phyloP scores from a whole-genome alignment of 768 basidiomycete species.

The Xerocomellus chrysenteron region DNA sequence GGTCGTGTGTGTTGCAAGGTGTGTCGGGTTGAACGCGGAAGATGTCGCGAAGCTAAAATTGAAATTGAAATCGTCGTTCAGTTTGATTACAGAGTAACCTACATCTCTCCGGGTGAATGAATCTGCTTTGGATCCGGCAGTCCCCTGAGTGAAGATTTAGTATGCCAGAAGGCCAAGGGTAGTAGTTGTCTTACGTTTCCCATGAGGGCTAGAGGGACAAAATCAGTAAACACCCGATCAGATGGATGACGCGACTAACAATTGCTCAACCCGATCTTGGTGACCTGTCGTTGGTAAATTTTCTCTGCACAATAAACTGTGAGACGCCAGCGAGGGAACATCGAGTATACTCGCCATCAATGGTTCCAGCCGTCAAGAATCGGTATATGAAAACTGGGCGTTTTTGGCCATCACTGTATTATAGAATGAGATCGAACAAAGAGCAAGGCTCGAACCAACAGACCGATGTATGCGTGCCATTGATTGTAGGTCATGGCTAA shows the following conservation, averaged over 20 bases:
- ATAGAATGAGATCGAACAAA: conserved; percentile 8
- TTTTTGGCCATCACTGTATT: conserved; percentile 86
- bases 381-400: conserved; percentile 88
- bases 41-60: conserved; percentile 77
- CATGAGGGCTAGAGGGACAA: conserved; percentile 55
- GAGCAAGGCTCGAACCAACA: conserved; percentile 7
- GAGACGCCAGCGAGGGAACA: neutral
- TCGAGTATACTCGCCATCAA: conserved; percentile 62
- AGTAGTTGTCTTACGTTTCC: conserved; percentile 48
- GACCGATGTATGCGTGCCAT: conserved; percentile 97
- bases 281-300: conserved; percentile 92
- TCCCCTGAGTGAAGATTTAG: conserved; percentile 32
- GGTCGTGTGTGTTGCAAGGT: conserved; percentile 88
- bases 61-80: conserved; percentile 1
- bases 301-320: conserved; percentile 54
- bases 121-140: conserved; percentile 67
- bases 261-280: conserved; percentile 87
- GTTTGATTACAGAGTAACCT: conserved; percentile 22
- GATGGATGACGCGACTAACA: conserved; percentile 49
- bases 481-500: conserved; percentile 87
- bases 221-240: conserved; percentile 8
- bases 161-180: neutral
- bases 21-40: conserved; percentile 84
- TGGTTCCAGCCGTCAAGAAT: conserved; percentile 82
- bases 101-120: conserved; percentile 89